Percentiles rank a stretch among this genome's conserved stretches.
Evolutionary conservation across 495 filamentous ascomycete species (phyloP).

Genomic region (Podospora sp.): DNA sequence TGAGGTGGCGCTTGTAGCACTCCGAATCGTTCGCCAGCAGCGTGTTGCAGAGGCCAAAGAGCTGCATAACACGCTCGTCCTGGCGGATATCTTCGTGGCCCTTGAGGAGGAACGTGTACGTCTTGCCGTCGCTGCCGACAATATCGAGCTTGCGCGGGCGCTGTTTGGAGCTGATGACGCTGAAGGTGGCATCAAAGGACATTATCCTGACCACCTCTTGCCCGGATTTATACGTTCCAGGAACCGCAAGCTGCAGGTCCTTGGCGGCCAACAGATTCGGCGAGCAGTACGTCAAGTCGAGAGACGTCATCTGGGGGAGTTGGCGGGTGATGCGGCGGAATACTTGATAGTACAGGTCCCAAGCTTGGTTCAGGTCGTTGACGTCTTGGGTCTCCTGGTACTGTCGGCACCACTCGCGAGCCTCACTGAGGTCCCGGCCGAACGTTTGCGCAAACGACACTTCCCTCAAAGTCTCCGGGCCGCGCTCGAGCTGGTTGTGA

Average conservation of each 20-base stretch:
- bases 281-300: constrained; percentile 97
- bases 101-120: constrained; percentile 87
- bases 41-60: constrained; percentile 96
- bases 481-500: constrained; percentile 85
- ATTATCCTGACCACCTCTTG: constrained; percentile 83
- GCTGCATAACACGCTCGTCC: constrained; percentile 98
- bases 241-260: constrained; percentile 87
- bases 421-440: constrained; percentile 90
- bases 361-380: constrained; percentile 94
- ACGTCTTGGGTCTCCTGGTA: constrained; percentile 84
- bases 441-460: constrained; percentile 98
- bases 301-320: constrained; percentile 81
- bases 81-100: constrained; percentile 98
- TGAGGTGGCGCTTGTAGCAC: constrained; percentile 93
- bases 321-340: constrained; percentile 96
- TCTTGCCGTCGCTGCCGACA: constrained; percentile 81
- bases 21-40: constrained; percentile 89
- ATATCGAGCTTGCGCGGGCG: constrained; percentile 86
- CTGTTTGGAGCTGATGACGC: constrained; percentile 96
- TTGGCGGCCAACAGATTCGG: constrained; percentile 81
- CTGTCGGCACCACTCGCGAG: constrained; percentile 91
- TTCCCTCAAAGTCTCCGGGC: constrained; percentile 89
- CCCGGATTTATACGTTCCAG: constrained; percentile 89
- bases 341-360: constrained; percentile 97
- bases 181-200: constrained; percentile 84